phyloP scores from a whole-genome alignment of 768 basidiomycete species.

The Mycena filopes region DNA sequence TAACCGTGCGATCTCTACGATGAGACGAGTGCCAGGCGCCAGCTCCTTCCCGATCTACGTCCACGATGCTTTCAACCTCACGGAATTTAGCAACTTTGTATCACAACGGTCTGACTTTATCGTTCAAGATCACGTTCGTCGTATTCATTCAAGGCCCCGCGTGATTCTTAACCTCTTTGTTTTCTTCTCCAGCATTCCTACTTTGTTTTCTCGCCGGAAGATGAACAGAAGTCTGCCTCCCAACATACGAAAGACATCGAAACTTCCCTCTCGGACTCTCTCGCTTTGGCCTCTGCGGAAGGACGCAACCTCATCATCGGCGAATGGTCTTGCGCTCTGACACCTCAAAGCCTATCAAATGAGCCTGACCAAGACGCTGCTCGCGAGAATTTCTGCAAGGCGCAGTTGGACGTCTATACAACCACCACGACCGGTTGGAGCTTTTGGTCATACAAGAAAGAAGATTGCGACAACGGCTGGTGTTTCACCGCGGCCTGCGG shows the following conservation, averaged over 20 bases:
- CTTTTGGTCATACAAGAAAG: conserved; percentile 79
- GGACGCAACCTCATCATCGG: conserved; percentile 72
- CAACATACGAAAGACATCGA: conserved; percentile 65
- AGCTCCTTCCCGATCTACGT: conserved; percentile 68
- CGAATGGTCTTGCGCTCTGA: conserved; percentile 86
- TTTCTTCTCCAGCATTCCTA: conserved; percentile 60
- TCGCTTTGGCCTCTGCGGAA: conserved; percentile 38
- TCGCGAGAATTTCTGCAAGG: conserved; percentile 62
- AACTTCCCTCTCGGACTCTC: conserved; percentile 49
- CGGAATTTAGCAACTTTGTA: conserved; percentile 60
- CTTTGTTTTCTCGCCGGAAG: conserved; percentile 70
- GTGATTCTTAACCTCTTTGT: background rate
- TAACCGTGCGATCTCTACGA: conserved; percentile 57
- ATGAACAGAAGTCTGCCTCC: conserved; percentile 59
- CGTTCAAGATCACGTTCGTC: conserved; percentile 66
- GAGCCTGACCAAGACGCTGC: conserved; percentile 58
- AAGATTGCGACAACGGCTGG: conserved; percentile 71
- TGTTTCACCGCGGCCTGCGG: conserved; percentile 74
- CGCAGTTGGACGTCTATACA: conserved; percentile 68
- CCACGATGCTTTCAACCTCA: conserved; percentile 74
- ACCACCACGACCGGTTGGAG: conserved; percentile 69
- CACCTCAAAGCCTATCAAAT: conserved; percentile 63
- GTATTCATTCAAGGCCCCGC: background rate
- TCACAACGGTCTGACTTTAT: conserved; percentile 67
- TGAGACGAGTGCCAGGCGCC: conserved; percentile 54